phyloP scores from a whole-genome alignment of 2,329 filamentous ascomycete species.

The Neonectria ditissima region DNA sequence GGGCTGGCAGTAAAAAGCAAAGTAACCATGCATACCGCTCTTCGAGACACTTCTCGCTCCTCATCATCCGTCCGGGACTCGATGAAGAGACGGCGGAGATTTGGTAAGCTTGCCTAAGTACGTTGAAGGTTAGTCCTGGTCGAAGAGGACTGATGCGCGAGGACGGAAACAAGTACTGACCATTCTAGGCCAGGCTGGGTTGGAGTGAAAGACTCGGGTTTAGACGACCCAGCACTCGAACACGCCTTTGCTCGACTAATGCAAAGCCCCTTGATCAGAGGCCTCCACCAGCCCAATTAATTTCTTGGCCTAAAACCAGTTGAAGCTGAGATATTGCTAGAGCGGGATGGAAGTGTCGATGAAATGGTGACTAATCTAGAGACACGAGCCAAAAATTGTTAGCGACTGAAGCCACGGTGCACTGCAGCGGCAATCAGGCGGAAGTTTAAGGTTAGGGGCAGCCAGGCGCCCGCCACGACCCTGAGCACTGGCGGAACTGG shows the following conservation, averaged over 20 bases:
- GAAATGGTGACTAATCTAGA: slow-evolving; percentile 36
- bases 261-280: not conserved
- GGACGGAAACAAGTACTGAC: slow-evolving; percentile 21
- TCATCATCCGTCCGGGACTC: slow-evolving; percentile 93
- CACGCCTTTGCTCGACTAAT: not conserved
- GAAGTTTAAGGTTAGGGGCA: slow-evolving; percentile 38
- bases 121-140: slow-evolving; percentile 20
- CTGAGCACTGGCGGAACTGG: slow-evolving; percentile 23
- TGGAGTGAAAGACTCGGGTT: not conserved
- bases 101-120: slow-evolving; percentile 82
- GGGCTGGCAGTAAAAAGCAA: not conserved
- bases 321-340: slow-evolving; percentile 8
- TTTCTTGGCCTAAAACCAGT: not conserved
- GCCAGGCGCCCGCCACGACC: slow-evolving; percentile 17
- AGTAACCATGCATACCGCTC: slow-evolving; percentile 70
- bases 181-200: slow-evolving; percentile 28
- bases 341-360: not conserved
- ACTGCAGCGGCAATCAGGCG: slow-evolving; percentile 41
- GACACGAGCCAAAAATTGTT: slow-evolving; percentile 39
- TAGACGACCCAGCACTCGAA: not conserved
- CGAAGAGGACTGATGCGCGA: slow-evolving; percentile 4
- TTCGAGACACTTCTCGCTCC: slow-evolving; percentile 93
- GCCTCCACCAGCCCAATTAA: not conserved
- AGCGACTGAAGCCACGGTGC: slow-evolving; percentile 39
- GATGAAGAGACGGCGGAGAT: slow-evolving; percentile 95